These are phyloP conservation scores for Diaporthe caulivora DNA, from an alignment of 2,329 filamentous ascomycete species.

Conservation along the genomic window DNA sequence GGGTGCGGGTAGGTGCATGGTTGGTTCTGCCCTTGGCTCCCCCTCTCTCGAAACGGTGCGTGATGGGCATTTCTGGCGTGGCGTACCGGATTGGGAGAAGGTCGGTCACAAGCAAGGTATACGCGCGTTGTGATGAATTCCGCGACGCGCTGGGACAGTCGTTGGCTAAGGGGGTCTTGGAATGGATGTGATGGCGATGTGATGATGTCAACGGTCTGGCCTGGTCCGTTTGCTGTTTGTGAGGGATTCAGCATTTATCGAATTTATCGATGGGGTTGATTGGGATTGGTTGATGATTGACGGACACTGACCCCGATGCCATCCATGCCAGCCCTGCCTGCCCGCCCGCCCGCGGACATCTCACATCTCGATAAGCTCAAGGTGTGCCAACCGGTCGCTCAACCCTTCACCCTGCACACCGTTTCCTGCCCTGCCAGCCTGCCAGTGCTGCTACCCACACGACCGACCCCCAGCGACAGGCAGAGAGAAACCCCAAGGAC, in stretches of 20 bases:
- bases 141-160: constrained; percentile 2
- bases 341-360: too few relatives aligned
- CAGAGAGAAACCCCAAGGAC: not conserved
- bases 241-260: constrained; percentile 4
- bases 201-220: too few relatives aligned
- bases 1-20: not conserved
- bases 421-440: constrained; percentile 7
- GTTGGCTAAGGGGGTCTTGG: not conserved
- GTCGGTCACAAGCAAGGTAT: not conserved
- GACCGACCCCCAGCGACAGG: not conserved
- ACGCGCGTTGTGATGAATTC: not conserved
- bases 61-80: constrained; percentile 10
- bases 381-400: not conserved
- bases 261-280: constrained; percentile 3
- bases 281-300: not conserved
- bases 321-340: not conserved
- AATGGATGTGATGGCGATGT: not conserved
- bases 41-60: not conserved
- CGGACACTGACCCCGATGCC: too few relatives aligned
- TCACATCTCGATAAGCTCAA: constrained; percentile 29
- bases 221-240: not conserved
- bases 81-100: constrained; percentile 4
- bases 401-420: constrained; percentile 10
- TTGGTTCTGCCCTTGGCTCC: not conserved
- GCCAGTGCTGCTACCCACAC: not conserved